Evolutionary conservation across 306 rosid species (phyloP).

Genomic region (Acacia melanoxylon): DNA sequence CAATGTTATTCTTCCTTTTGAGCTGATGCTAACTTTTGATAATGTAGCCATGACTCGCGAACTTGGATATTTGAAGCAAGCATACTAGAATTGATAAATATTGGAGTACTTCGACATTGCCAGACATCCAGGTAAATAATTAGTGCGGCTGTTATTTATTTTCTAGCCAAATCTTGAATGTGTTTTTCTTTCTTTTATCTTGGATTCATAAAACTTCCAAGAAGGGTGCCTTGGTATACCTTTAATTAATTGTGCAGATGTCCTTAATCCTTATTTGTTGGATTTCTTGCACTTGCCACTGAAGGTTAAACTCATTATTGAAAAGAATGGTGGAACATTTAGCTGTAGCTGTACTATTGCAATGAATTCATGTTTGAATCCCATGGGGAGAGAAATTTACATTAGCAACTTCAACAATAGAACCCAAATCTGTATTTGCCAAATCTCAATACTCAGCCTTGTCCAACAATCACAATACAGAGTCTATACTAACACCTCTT

Average conservation of each 20-base stretch:
- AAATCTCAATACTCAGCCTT: not conserved
- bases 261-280: constrained; percentile 12
- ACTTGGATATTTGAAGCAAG: constrained; percentile 96
- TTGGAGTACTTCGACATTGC: constrained; percentile 85
- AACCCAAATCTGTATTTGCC: not conserved
- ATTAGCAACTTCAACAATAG: not conserved
- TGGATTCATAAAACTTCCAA: constrained; percentile 8
- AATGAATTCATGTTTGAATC: not conserved
- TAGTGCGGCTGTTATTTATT: not conserved
- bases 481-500: too few relatives aligned
- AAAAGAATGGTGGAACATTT: constrained; percentile 5
- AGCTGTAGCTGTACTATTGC: constrained; percentile 9
- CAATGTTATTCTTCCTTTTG: constrained; percentile 7
- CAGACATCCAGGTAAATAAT: constrained; percentile 75
- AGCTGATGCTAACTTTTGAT: constrained; percentile 41
- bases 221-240: constrained; percentile 14
- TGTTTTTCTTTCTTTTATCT: constrained; percentile 11
- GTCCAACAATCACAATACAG: not conserved
- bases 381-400: not conserved
- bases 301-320: not conserved
- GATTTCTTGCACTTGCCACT: constrained; percentile 11
- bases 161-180: not conserved
- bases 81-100: constrained; percentile 69
- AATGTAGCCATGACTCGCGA: constrained; percentile 85
- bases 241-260: constrained; percentile 1